Evolutionary conservation across 805 yeast species (phyloP), one percentile per base, ranked within the genome.

Genomic region (Hagleromyces aurorensis): DNA sequence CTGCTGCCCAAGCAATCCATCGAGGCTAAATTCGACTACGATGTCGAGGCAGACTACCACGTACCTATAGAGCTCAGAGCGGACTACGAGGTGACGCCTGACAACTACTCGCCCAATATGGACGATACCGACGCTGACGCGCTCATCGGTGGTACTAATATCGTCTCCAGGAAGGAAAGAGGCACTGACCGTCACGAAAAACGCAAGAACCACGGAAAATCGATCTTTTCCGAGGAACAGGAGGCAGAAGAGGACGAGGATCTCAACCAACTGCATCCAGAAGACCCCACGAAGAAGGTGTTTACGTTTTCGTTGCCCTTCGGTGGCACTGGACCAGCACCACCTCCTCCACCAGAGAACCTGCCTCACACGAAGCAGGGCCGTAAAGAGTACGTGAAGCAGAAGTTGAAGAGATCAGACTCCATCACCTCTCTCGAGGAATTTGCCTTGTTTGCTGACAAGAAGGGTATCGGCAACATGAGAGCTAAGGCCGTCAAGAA

Each of bases 401-500:
- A 40, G 18, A 60, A 57, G 35, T 29, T 60, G 19, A 59, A 62
- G 28, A 62, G 79, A 20, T 78, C 72, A 34, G 72, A 72, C 36
- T 65, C 78, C 0, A 65, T 77, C 16, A 59, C 69, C 23, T 77
- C 85, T 0, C 21, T 69, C 4, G 83, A 79, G 32, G 94, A 84
- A 41, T 75, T 75, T 1, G 52, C 61, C 8, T 58, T 71, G 18
- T 83, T 70, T 51, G 64, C 61, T 30, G 61, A 69, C 33, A 60
- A 67, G 15, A 71, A 70, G 26, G 75, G 75, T 5, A 64, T 73
- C 19, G 87, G 76, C 34, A 77, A 78, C 44, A 75, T 77, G 1
- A 65, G 91, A 30, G 52, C 78, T 13, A 61, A 78, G 15, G 95
- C 94, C 0, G 68, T 86, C 29, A 72, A 70, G 40, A 70, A 73